A percentile compares a stretch with the other conserved stretches of the same genome.
phyloP scores from a whole-genome alignment of 2,329 filamentous ascomycete species.

The Monilinia fructigena region DNA sequence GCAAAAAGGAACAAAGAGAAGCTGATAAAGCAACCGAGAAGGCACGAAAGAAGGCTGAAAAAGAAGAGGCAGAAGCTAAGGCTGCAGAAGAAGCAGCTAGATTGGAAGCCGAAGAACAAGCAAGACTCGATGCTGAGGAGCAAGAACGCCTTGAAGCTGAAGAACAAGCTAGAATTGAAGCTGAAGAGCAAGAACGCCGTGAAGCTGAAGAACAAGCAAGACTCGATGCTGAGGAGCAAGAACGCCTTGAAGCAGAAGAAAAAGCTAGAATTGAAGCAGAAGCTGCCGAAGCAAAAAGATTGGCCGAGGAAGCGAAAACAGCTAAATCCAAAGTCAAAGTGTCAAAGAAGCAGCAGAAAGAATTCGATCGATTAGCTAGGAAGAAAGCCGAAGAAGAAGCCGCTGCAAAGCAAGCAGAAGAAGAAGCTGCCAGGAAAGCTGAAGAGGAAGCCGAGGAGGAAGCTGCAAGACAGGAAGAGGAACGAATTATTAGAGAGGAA shows the following conservation, averaged over 20 bases:
- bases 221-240: constrained; percentile 36
- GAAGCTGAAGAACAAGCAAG: constrained; percentile 37
- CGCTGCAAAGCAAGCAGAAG: constrained; percentile 42
- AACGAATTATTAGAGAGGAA: constrained; percentile 41
- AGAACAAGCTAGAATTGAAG: constrained; percentile 32
- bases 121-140: constrained; percentile 33
- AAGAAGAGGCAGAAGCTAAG: constrained; percentile 48
- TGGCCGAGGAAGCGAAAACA: constrained; percentile 41
- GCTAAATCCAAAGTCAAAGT: constrained; percentile 42
- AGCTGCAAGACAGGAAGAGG: constrained; percentile 43
- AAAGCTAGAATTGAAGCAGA: constrained; percentile 41
- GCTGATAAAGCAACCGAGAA: constrained; percentile 50
- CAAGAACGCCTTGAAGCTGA: constrained; percentile 36
- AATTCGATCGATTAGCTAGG: constrained; percentile 45
- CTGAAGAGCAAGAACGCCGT: constrained; percentile 36
- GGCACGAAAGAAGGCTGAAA: constrained; percentile 51
- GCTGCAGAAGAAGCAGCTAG: constrained; percentile 36
- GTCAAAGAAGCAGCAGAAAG: constrained; percentile 52
- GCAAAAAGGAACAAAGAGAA: constrained; percentile 52
- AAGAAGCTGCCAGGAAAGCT: constrained; percentile 45
- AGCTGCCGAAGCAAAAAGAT: constrained; percentile 30
- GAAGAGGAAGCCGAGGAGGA: constrained; percentile 45
- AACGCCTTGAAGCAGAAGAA: constrained; percentile 47
- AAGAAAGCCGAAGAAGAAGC: constrained; percentile 51
- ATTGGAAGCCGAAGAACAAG: constrained; percentile 35